Base-by-base conservation (phyloP, 2,329 filamentous ascomycete genomes). In the Diplodia corticola region DNA sequence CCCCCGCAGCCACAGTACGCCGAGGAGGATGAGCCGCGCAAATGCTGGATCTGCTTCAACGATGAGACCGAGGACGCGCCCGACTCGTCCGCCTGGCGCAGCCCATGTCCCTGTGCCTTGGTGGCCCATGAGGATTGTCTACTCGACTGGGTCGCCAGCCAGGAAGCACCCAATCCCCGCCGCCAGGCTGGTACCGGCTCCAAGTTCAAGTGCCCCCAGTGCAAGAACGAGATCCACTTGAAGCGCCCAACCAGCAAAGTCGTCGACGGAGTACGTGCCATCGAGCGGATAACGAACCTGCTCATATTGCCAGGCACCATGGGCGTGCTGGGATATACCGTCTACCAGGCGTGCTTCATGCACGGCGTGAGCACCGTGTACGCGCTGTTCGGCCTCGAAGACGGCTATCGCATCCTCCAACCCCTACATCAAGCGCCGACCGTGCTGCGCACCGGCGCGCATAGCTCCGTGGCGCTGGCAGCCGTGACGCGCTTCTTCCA, bases 91-190 rank as follows among this genome's bases (percentile, higher is more conserved):
- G 83, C 84, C 70, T 99, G 95, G 94, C 88, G 92, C 51, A 91
- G 90, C 64, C 93, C 95, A 1, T 99, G 95, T 76, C 90, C 90
- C 0, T 99, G 95, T 79, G 93, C 91, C 13, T 84, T 99, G 46
- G 91, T 91, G 65, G 95, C 93, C 1, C 95, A 99, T 76, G 93
- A 98, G 76, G 86, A 88, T 68, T 97, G 93, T 76, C 84, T 98
- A 70, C 83, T 98, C 46, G 90, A 92, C 73, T 99, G 93, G 93
- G 90, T 98, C 20, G 90, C 91, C n/a, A 92, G 97, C 74, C 87
- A 92, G 74, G 93, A 97, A 79, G 82, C 85, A 24, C 85, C 86
- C 1, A 84, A 80, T 44, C 79, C 85, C 20, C 74, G 81, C 68
- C 79, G 81, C 69, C 77, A 80, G 70, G 85, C 74, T 76, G 82